phyloP scores from a whole-genome alignment of 2,329 filamentous ascomycete genomes.

The Exophiala alcalophila region DNA sequence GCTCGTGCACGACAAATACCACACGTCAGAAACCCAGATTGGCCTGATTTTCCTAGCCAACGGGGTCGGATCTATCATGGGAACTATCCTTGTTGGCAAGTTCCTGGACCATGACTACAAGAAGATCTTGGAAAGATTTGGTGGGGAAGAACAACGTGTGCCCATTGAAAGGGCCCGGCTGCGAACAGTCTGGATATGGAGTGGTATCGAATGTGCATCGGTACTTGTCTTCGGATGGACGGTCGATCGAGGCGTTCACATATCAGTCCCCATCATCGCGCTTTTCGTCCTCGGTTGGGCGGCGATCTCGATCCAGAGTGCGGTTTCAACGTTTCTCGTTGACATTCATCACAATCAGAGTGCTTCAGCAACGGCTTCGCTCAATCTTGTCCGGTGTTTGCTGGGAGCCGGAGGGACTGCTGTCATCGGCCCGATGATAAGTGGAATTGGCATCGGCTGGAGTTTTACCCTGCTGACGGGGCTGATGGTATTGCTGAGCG shows the following conservation, averaged over 20 bases:
- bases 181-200: conserved; percentile 48
- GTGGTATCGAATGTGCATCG: conserved; percentile 45
- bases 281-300: conserved; percentile 55
- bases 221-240: conserved; percentile 55
- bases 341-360: conserved; percentile 51
- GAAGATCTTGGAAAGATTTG: conserved; percentile 8
- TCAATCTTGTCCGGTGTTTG: conserved; percentile 54
- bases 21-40: conserved; percentile 45
- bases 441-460: conserved; percentile 44
- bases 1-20: conserved; percentile 47
- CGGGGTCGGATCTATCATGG: conserved; percentile 54
- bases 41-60: conserved; percentile 56
- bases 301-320: conserved; percentile 48
- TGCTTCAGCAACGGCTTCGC: conserved; percentile 51
- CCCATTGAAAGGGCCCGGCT: conserved; percentile 54
- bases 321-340: conserved; percentile 53
- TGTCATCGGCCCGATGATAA: conserved; percentile 50
- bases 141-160: conserved; percentile 35
- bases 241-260: conserved; percentile 47
- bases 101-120: conserved; percentile 54
- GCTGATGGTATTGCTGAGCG: conserved; percentile 7
- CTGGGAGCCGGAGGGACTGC: conserved; percentile 52
- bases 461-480: conserved; percentile 29
- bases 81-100: conserved; percentile 52
- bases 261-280: conserved; percentile 50